Base-by-base conservation (phyloP, 345 rosid species). In the Mangifera indica region DNA sequence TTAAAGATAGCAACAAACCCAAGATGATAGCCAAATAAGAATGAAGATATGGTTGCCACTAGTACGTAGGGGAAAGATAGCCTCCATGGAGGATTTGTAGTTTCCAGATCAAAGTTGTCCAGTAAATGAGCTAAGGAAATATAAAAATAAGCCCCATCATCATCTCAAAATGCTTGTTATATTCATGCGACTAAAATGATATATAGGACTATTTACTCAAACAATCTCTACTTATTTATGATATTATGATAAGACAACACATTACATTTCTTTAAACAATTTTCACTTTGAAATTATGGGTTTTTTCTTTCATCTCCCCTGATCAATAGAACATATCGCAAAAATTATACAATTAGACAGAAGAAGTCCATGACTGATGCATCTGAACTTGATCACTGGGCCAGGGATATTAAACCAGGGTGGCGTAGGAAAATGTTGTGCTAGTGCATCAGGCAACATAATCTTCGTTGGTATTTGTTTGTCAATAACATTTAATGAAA, bases 1-100 rank as follows among this genome's bases (percentile, higher is more conserved):
- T 57, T 66, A 6, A 45, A 60, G 73, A 66, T 46, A 80, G 66
- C 67, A 76, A 81, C 91, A 48, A 72, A 95, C 99, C 98, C 99
- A 44, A 95, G 81, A 80, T 95, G 99, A 76, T 95, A 95, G 72
- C 99, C 99, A 70, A 88, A 95, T 52, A 95, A 76, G 83, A 95
- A 88, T 8, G 99, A 88, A 14, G 89, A 76, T 72, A 95, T 69
- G 13, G 98, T 89, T 60, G 96, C 99, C 53, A 87, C 94, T 20
- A 95, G 53, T 51, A 95, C 94, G 80, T 95, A 91, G 0, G 94
- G 97, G 17, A 95, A 78, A 6, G 99, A 91, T 59, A 73, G 82
- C 70, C 71, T 84, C 99, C 99, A 95, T 22, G 94, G 81, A 68
- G 98, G 98, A 82, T 89, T 88, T n/a, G 91, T 80, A 34, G 77